Evolutionary conservation across 192 early-diverging fungal genomes (phyloP), one percentile per base, ranked within the genome.

Genomic region (Umbelopsis sp.): DNA sequence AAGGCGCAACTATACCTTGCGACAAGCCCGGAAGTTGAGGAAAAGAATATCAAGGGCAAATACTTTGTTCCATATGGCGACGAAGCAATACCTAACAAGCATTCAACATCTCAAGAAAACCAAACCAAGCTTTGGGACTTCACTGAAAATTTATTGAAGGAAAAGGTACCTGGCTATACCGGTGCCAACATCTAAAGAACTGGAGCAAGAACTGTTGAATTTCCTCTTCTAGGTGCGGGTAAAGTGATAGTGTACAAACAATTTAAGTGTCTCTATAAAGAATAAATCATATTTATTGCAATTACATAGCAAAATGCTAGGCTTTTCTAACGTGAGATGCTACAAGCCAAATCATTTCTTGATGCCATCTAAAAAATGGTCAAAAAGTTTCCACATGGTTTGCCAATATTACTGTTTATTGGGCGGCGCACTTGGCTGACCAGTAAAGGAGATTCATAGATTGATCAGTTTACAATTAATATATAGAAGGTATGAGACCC

Each of bases 1-100:
- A 21, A 78, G 23, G 80, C 73, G 1, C 72, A 71, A 47, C 45
- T 82, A 18, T 84, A 84, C 49, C 71, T 72, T 71, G 80, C 83
- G 13, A 71, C 80, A 2, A 78, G 75, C 30, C 80, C 80, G 4
- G 75, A 84, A 55, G 77, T 84, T 64, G 72, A 82, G 49, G 70
- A 82, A 12, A 80, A 80, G 20, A 51, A 66, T 18, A 49, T 72
- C 21, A 25, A 69, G 30, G 75, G 75, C 21, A 64, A 64, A 69
- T 75, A 75, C 37, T 76, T 47, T 48, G 46, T 68, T 23, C 51
- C 51, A 53, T 53, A 53, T 23, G 51, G 21, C 8, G 51, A 23
- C n/a, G 51, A 53, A 11, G 1, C 51, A 2, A 1, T 3, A 1
- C 51, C 51, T 22, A 12, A 20, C 8, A 12, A 23, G 4, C 51